Base-by-base conservation (phyloP, 2,329 filamentous ascomycete species). In the Epichloe coenophiala region DNA sequence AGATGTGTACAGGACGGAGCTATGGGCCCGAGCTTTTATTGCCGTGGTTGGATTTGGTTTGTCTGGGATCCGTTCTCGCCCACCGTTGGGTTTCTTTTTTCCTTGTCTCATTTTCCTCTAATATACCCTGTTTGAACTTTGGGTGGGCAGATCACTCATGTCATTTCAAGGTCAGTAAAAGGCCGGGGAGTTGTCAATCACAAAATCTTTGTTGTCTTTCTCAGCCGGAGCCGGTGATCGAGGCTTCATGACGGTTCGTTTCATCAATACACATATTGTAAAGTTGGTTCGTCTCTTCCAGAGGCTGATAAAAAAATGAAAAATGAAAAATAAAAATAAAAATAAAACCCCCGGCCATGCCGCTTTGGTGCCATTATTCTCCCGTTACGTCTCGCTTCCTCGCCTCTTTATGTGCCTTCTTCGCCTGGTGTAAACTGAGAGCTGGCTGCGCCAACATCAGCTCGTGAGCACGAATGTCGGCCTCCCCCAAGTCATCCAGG, bases 401-500 rank as follows among this genome's bases (percentile, higher is more conserved):
- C 47, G 68, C 73, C 61, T 78, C 75, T 65, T 84, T 86, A 55
- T 80, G 78, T 53, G 68, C 70, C 71, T 83, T 88, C 59, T 75
- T 75, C 7, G 84, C 84, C 67, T 87, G 84, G 57, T 74, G 84
- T 59, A 86, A 62, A 63, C 84, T 88, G 50, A 79, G 60, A 15
- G 64, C 63, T 23, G 73, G 69, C 17, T 77, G 74, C 17, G 70
- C 68, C 23, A 70, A 60, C 53, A 68, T 67, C 52, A 69, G 68
- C 60, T 69, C 71, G 53, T 79, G 76, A 47, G 58, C 59, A n/a
- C 57, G 60, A 17, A 88, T 64, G 11, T 75, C 72, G 48, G 78
- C 77, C 39, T 77, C 75, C 19, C 75, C 75, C 12, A 97, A 71
- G 50, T 88, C 78, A 62, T 98, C 93, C 35, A 98, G 72, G 19